These are phyloP conservation scores for Ulvella scutata DNA, from an alignment of 139 green algal species.

Conservation along the genomic window DNA sequence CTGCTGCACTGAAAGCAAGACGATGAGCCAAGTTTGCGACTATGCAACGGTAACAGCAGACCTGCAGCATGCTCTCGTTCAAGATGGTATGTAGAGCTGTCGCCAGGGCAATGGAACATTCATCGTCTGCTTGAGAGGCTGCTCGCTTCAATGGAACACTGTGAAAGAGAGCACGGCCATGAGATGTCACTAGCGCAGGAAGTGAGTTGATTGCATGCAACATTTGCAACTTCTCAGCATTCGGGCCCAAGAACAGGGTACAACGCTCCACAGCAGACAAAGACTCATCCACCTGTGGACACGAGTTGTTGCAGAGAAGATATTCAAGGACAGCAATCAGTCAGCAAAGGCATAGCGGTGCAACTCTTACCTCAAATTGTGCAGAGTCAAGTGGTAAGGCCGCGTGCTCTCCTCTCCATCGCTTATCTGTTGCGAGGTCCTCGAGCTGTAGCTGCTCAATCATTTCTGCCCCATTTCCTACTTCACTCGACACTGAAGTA, in stretches of 20 bases:
- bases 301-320: neutral
- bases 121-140: neutral
- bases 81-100: neutral
- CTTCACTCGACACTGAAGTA: no score
- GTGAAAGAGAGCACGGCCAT: neutral
- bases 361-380: no score
- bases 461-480: no score
- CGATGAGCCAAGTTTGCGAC: neutral
- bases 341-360: neutral
- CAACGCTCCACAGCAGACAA: neutral
- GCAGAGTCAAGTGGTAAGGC: no score
- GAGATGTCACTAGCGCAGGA: neutral
- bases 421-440: no score
- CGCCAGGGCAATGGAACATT: neutral
- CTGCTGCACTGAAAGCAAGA: neutral
- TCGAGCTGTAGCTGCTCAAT: no score
- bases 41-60: neutral
- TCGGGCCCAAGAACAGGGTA: neutral
- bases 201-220: neutral
- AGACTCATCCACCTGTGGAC: neutral
- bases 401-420: no score
- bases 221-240: neutral
- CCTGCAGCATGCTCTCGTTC: neutral
- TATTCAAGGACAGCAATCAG: neutral
- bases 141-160: neutral